phyloP scores from a whole-genome alignment of 495 filamentous ascomycete genomes.

The Ramalina intermedia region DNA sequence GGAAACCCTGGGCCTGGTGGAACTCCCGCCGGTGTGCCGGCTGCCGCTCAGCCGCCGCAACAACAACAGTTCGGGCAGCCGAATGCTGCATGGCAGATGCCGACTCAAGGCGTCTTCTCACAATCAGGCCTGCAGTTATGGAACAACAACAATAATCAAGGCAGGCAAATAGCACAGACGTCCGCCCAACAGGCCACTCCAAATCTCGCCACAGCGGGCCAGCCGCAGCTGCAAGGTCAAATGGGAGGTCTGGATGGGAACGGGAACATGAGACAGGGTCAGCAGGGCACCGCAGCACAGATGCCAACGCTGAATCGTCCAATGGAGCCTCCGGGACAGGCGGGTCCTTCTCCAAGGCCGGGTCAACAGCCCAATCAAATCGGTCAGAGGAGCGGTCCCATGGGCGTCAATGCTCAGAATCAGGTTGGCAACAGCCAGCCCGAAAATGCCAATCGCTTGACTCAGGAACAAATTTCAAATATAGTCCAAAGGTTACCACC shows the following conservation, averaged over 20 bases:
- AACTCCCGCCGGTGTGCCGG: constrained; percentile 26
- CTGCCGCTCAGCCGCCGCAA: constrained; percentile 6
- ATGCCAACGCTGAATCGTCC: constrained; percentile 49
- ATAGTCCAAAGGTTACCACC: constrained; percentile 1
- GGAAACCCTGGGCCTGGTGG: constrained; percentile 15
- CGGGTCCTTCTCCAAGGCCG: constrained; percentile 17
- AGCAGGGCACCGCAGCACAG: constrained; percentile 20
- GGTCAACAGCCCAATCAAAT: constrained; percentile 19
- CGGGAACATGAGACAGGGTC: neutral
- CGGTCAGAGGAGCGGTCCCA: constrained; percentile 7
- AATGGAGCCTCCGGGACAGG: constrained; percentile 31
- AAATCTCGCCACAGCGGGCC: constrained; percentile 18
- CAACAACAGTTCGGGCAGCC: constrained; percentile 27
- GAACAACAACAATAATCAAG: constrained; percentile 24
- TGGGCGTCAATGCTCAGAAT: neutral
- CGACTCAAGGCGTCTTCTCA: constrained; percentile 27
- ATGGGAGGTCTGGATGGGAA: constrained; percentile 24
- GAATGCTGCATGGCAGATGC: constrained; percentile 17
- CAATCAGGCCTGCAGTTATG: constrained; percentile 27
- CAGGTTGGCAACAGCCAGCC: neutral
- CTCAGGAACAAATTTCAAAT: constrained; percentile 16
- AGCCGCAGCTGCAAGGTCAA: constrained; percentile 33
- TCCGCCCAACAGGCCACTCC: constrained; percentile 22
- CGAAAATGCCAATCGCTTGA: constrained; percentile 18
- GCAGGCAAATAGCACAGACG: constrained; percentile 19